Percentiles rank a stretch among this genome's conserved stretches.
Conservation (phyloP, 495 filamentous ascomycete genomes). For the Chaetomidium leptoderma region DNA sequence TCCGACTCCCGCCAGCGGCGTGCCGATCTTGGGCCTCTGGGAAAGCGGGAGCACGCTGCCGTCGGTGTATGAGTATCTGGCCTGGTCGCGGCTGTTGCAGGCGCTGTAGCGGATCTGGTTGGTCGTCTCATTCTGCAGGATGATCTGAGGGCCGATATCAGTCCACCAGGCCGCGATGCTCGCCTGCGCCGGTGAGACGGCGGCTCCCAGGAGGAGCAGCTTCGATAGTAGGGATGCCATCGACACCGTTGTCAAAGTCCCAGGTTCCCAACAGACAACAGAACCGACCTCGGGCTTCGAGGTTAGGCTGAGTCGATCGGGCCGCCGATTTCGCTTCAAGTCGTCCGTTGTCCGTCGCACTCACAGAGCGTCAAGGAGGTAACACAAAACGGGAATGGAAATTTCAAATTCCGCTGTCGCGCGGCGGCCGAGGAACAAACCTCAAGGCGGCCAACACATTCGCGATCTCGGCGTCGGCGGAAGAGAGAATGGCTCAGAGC, state of each 20-base stretch:
- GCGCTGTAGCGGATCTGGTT: conserved; percentile 34
- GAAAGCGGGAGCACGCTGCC: conserved; percentile 22
- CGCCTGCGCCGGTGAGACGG: conserved; percentile 23
- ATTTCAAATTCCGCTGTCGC: background rate
- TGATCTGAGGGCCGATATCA: conserved; percentile 30
- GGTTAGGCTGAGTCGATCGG: background rate
- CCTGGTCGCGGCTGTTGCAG: conserved; percentile 30
- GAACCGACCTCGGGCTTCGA: background rate
- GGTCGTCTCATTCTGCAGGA: conserved; percentile 34
- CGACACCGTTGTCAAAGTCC: background rate
- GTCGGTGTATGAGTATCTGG: conserved; percentile 29
- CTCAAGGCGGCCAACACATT: background rate
- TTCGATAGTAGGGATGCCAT: conserved; percentile 18
- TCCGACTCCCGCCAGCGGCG: conserved; percentile 35
- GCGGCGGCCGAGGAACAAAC: background rate
- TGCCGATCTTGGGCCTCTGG: conserved; percentile 29
- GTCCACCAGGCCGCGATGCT: conserved; percentile 34
- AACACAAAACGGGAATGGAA: background rate
- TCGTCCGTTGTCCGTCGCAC: background rate
- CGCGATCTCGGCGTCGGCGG: background rate
- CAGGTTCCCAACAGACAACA: background rate
- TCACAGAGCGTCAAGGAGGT: background rate
- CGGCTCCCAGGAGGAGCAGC: conserved; percentile 25
- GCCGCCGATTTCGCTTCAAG: background rate
- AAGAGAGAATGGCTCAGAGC: background rate